These are phyloP conservation scores for Cystofilobasidium capitatum DNA, from an alignment of 768 basidiomycete species.

Conservation along the genomic window DNA sequence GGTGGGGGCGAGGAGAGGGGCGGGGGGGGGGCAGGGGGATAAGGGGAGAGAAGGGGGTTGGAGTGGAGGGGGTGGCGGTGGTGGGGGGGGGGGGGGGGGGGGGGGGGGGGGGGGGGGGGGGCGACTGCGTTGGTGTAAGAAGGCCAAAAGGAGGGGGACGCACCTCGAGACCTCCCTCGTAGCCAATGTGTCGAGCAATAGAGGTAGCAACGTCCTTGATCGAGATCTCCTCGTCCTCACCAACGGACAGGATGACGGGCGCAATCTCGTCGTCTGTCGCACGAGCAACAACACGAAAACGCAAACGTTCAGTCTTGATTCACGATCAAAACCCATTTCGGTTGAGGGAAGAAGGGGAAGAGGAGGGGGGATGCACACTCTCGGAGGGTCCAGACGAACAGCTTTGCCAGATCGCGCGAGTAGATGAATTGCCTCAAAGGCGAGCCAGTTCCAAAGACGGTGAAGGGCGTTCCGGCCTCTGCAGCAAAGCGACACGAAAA, in stretches of 20 bases:
- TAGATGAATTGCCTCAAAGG: conserved; percentile 97
- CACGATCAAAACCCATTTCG: neutral
- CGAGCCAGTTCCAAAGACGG: conserved; percentile 79
- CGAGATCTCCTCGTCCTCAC: conserved; percentile 86
- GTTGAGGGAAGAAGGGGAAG: neutral
- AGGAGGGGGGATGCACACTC: conserved; percentile 45
- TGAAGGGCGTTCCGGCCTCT: conserved; percentile 76
- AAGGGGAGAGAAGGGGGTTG: no score
- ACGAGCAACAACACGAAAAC: neutral
- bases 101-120: no score
- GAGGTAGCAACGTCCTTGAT: conserved; percentile 83
- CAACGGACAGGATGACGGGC: conserved; percentile 80
- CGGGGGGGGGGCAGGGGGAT: no score
- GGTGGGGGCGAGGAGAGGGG: no score
- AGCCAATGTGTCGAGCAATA: conserved; percentile 74
- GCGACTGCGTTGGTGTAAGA: neutral
- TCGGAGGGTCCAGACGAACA: conserved; percentile 77
- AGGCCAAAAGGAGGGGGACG: conserved; percentile 30
- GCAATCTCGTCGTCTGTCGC: conserved; percentile 71
- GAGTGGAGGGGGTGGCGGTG: no score
- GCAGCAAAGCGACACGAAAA: conserved; percentile 16
- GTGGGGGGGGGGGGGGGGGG: no score
- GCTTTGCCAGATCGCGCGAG: conserved; percentile 86
- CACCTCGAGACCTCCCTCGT: conserved; percentile 65
- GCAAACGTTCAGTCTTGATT: neutral